Evolutionary conservation across 805 yeast species (phyloP), one percentile per base, ranked within the genome.

Genomic region (Cyberlindnera euphorbiae): DNA sequence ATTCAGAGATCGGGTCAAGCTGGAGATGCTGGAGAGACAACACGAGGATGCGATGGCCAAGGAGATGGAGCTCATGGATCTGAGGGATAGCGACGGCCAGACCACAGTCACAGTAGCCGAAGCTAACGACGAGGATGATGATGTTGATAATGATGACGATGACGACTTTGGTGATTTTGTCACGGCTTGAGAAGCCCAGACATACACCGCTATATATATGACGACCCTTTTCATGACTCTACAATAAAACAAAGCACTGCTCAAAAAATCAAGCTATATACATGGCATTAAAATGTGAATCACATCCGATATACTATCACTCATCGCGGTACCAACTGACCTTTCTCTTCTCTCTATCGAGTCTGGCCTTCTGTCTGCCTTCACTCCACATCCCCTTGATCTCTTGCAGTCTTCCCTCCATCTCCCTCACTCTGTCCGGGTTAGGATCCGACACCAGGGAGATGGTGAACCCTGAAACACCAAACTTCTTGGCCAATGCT

Each of bases 291-390:
- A 8, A n/a, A n/a, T n/a, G n/a, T n/a, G n/a, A n/a, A n/a, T n/a
- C n/a, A n/a, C n/a, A n/a, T n/a, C n/a, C n/a, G n/a, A n/a, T 14
- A 24, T 6, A 24, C 13, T 5, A 4, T 42, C 30, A 53, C 32
- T 49, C 55, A 30, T 53, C 56, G 32, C 81, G 67, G 45, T 79
- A 72, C 90, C 90, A 81, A 50, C 68, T 53, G 44, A 69, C 59
- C 41, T 68, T 72, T 58, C 90, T 68, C 59, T 77, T 77, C 43
- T 60, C 55, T 49, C 81, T 66, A 47, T 81, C 86, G 13, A 56
- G 55, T 46, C 81, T 67, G 8, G 83, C 79, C 17, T 63, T 52
- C 12, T 50, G 49, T 47, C 72, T 71, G 35, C 62, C 59, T 32
- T 60, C 66, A 37, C 66, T 56, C 85, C 85, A 79, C 37, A 55